Conservation (phyloP, 2,329 filamentous ascomycete species). For the Fusarium pseudograminearum region DNA sequence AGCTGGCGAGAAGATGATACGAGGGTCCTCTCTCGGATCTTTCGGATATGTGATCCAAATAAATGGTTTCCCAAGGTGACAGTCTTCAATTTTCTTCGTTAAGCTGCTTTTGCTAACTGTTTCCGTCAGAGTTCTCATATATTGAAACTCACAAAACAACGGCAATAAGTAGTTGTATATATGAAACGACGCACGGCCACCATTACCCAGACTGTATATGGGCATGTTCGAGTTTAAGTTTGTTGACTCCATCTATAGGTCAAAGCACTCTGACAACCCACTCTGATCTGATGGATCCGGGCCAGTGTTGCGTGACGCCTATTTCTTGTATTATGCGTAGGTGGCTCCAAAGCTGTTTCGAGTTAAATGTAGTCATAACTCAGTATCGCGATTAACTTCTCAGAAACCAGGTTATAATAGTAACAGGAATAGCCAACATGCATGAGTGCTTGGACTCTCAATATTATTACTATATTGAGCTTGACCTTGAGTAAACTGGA, state of each 20-base stretch:
- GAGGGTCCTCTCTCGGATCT: neutral
- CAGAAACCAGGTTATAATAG: neutral
- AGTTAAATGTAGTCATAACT: neutral
- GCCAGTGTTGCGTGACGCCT: neutral
- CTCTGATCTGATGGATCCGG: neutral
- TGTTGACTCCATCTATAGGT: neutral
- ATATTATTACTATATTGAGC: neutral
- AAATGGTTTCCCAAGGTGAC: neutral
- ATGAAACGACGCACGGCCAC: constrained; percentile 1
- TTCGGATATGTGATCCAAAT: neutral
- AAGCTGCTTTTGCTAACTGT: neutral
- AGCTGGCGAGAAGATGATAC: neutral
- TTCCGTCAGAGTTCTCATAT: neutral
- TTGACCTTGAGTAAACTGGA: neutral
- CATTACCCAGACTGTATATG: neutral
- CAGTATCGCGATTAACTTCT: neutral
- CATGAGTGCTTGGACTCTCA: neutral
- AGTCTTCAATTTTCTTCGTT: neutral
- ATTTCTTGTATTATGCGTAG: neutral
- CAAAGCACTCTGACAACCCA: neutral
- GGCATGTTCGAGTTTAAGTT: neutral
- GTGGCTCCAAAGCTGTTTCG: neutral
- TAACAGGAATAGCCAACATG: neutral
- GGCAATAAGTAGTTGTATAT: neutral
- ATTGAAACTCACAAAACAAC: constrained; percentile 1